Base-by-base conservation (phyloP, 305 asterid species). In the Coffea humblotiana region DNA sequence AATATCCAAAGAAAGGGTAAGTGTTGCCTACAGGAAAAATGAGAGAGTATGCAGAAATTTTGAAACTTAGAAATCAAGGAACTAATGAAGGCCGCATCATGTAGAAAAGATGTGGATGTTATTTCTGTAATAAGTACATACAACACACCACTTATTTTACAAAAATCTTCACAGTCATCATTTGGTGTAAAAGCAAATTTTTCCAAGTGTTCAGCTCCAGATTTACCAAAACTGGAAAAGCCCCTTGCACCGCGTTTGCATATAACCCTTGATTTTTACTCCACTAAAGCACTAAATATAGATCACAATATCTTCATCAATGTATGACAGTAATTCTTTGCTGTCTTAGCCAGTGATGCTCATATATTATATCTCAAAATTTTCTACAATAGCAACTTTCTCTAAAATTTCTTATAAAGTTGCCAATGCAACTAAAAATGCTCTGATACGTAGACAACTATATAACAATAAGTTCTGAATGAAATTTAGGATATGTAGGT, bases 1-100 rank as follows among this genome's bases (percentile, higher is more conserved):
- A 82, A 96, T 91, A 83, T 96, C 98, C 97, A 93, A 87, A 21
- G 93, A 97, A 84, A 96, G 98, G 87, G 93, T 89, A 77, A 96
- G 99, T 81, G 97, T 94, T 77, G 98, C 97, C 99, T 96, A 87
- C 82, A 85, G 35, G 13, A 76, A 40, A 86, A 83, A 77, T 68
- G 80, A 72, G 25, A 21, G 25, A 19, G n/a, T 58, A 67, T 60
- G 68, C 75, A 67, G 48, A 32, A 70, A 71, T 19, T 2, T 70
- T 63, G 43, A 32, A 70, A 71, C 15, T 2, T 70, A n/a, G 74
- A 77, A 81, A 72, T 72, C 27, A 83, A 60, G 43, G 29, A 54
- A 83, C 43, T 79, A 23, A 48, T 11, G n/a, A 52, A 61, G 58
- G 58, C 1, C 58, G 37, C 49, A 52, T 65, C 69, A 63, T 29